Evolutionary conservation across 2,329 filamentous ascomycete species (phyloP).

Genomic region (Triangularia verruculosa): DNA sequence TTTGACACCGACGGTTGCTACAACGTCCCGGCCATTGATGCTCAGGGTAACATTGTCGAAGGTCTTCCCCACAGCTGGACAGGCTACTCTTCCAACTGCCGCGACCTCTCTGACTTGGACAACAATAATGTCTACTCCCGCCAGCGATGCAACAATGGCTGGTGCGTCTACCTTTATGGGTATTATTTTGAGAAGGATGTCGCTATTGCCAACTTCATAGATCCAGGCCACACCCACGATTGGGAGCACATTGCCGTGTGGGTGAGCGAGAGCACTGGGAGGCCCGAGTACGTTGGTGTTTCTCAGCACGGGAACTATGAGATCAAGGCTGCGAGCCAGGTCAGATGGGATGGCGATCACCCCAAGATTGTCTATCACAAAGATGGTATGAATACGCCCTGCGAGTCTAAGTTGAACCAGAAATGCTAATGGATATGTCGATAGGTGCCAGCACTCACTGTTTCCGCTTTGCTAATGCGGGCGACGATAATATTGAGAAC

Average conservation of each 20-base stretch:
- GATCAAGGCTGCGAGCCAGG: slow-evolving; percentile 24
- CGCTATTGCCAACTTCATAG: slow-evolving; percentile 28
- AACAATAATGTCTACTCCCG: slow-evolving; percentile 42
- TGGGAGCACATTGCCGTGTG: slow-evolving; percentile 39
- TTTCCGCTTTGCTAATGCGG: slow-evolving; percentile 34
- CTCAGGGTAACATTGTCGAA: slow-evolving; percentile 32
- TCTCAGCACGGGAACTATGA: slow-evolving; percentile 36
- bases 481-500: slow-evolving; percentile 33
- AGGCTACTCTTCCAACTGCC: slow-evolving; percentile 25
- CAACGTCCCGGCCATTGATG: slow-evolving; percentile 45
- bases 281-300: slow-evolving; percentile 31
- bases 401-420: no score
- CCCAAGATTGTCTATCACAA: slow-evolving; percentile 41
- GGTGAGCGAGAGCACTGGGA: slow-evolving; percentile 27
- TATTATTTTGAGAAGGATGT: slow-evolving; percentile 49
- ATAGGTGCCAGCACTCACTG: slow-evolving; percentile 34
- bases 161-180: slow-evolving; percentile 44
- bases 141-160: slow-evolving; percentile 42
- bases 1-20: slow-evolving; percentile 43
- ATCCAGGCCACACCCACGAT: slow-evolving; percentile 40
- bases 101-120: slow-evolving; percentile 27
- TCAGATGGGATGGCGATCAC: slow-evolving; percentile 33
- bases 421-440: no score
- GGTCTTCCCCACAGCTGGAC: slow-evolving; percentile 29
- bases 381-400: no score